Conservation (phyloP, 441 rosid genomes). For the Melastoma candidum region DNA sequence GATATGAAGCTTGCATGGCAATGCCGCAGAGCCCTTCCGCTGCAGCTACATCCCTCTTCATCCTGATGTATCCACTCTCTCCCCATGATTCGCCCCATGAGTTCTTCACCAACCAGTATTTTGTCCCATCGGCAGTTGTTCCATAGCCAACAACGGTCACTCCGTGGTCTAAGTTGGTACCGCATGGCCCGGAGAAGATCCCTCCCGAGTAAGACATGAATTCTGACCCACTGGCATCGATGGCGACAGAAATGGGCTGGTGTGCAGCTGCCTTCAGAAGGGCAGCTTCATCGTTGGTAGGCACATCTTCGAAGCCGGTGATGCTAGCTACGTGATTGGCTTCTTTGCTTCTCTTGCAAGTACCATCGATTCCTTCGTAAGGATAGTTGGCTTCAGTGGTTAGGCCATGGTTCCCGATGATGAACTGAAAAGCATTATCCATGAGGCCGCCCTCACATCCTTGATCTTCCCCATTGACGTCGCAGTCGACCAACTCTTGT, state of each 20-base stretch:
- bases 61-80: neutral
- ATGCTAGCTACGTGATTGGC: neutral
- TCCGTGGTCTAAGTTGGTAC: neutral
- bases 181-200: neutral
- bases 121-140: neutral
- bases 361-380: neutral
- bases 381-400: neutral
- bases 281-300: neutral
- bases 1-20: neutral
- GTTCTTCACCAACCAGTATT: neutral
- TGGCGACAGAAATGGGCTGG: neutral
- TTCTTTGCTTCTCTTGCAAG: neutral
- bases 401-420: neutral
- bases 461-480: neutral
- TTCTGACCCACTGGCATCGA: neutral
- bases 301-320: neutral
- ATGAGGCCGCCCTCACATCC: neutral
- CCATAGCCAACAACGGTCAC: neutral
- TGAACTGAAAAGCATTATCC: neutral
- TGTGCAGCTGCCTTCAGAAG: neutral
- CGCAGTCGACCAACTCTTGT: conserved; percentile 1
- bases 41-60: neutral
- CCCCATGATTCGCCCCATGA: neutral
- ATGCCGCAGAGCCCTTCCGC: neutral
- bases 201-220: neutral